Base-by-base conservation (phyloP, 1,284 basidiomycete species). In the Apiotrichum gracile region DNA sequence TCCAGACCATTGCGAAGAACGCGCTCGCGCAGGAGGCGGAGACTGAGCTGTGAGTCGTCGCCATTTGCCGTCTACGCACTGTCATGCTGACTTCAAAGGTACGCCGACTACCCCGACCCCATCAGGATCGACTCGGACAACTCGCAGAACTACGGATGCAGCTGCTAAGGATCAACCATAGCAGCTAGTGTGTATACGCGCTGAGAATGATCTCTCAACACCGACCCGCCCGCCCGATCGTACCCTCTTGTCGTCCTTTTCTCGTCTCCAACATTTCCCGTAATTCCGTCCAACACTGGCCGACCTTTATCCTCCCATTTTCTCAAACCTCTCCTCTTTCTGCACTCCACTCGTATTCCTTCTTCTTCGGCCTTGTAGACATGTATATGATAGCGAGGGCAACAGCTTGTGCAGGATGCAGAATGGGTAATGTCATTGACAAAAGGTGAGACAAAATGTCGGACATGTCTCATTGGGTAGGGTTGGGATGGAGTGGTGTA, bases 1-100 rank as follows among this genome's bases (percentile, higher is more conserved):
- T 99, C 85, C 93, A 97, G 76, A 97, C 94, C 4, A 94, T 97
- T 60, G 94, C 94, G 17, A 93, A 94, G 85, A 97, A 97, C 71
- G 96, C 96, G 4, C 78, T 99, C 61, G 90, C 91, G 72, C 94
- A 97, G 78, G 96, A 97, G 75, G 86, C 88, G 49, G 94, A 97
- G 74, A 91, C 92, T 58, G 92, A 97, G 73, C 76, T 97, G 89
- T 94, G 63, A 67, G 88, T 81, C 14, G n/a, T 21, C 6, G 9
- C 5, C 3, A 14, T 19, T 22, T 17, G 17, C 16, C n/a, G 10
- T 3, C 6, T 19, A 12, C 34, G 16, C 16, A 27, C 47, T 51
- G 19, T 37, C 31, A 2, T 9, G 14, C 72, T n/a, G n/a, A n/a
- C n/a, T n/a, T n/a, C n/a, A n/a, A n/a, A 96, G 91, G 72, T 94